A percentile compares a stretch with the other conserved stretches of the same genome.
Evolutionary conservation across 768 basidiomycete species (phyloP).

Genomic region (Dacryopinax primogenitus): DNA sequence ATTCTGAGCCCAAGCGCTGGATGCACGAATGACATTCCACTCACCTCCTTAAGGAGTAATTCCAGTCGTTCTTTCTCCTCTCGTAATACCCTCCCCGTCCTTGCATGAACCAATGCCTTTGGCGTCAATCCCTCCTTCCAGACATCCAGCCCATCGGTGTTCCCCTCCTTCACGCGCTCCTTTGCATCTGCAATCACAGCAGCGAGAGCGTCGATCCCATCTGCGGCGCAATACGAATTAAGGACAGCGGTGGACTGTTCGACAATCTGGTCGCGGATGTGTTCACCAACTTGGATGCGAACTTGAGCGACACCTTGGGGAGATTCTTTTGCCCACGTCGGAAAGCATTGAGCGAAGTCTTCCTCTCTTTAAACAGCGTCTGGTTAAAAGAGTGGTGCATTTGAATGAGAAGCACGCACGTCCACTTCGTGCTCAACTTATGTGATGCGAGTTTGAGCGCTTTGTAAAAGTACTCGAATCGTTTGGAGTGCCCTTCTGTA

Average conservation of each 20-base stretch:
- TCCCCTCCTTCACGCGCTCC: neutral
- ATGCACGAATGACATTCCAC: neutral
- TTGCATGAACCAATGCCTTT: neutral
- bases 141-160: neutral
- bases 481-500: neutral
- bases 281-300: neutral
- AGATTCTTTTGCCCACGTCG: neutral
- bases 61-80: neutral
- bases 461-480: slow-evolving; percentile 5
- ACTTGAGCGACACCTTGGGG: slow-evolving; percentile 2
- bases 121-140: slow-evolving; percentile 5
- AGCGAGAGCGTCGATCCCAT: neutral
- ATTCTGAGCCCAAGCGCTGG: neutral
- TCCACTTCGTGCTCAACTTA: slow-evolving; percentile 5
- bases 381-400: neutral
- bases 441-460: slow-evolving; percentile 1
- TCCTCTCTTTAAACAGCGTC: neutral
- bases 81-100: neutral
- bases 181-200: neutral
- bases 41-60: neutral
- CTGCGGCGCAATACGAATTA: neutral
- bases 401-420: neutral
- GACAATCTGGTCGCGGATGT: neutral
- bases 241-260: neutral
- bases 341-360: neutral